phyloP scores from a whole-genome alignment of 2,329 filamentous ascomycete species.

The Emmonsiellopsis sp. region DNA sequence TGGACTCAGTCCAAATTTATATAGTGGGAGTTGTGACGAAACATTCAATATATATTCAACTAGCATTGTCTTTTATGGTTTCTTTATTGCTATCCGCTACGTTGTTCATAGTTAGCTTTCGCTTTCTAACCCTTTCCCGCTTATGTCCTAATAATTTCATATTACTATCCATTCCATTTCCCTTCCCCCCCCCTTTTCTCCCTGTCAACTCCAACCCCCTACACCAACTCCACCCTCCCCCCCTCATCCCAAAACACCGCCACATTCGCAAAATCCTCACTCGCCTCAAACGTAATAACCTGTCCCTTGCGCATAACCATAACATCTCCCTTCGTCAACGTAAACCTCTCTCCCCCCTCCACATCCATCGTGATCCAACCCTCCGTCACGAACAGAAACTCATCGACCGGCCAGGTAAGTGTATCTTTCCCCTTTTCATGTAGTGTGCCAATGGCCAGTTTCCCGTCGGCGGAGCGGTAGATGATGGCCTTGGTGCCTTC shows the following conservation, averaged over 20 bases:
- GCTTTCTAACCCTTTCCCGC: no score
- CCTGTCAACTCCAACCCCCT: no score
- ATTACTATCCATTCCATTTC: no score
- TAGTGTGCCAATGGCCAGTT: not conserved
- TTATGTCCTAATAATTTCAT: no score
- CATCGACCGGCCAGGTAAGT: not conserved
- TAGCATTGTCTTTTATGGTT: no score
- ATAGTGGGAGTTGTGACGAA: no score
- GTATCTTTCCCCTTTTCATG: not conserved
- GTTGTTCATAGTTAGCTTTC: no score
- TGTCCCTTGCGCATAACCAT: not conserved
- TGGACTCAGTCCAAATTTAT: no score
- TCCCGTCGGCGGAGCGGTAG: not conserved
- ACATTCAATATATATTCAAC: no score
- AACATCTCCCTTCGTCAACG: not conserved
- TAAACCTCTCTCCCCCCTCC: not conserved
- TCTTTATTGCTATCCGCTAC: no score
- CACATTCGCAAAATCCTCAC: not conserved
- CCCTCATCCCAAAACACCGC: not conserved
- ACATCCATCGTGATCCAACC: not conserved
- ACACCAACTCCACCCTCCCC: not conserved
- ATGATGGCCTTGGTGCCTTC: not conserved
- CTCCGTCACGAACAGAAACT: not conserved
- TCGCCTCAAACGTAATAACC: not conserved
- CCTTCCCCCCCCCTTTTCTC: no score